Percentiles rank a stretch among this genome's conserved stretches.
Conservation (phyloP, 2,329 filamentous ascomycete genomes). For the Conoideocrella luteorostrata region DNA sequence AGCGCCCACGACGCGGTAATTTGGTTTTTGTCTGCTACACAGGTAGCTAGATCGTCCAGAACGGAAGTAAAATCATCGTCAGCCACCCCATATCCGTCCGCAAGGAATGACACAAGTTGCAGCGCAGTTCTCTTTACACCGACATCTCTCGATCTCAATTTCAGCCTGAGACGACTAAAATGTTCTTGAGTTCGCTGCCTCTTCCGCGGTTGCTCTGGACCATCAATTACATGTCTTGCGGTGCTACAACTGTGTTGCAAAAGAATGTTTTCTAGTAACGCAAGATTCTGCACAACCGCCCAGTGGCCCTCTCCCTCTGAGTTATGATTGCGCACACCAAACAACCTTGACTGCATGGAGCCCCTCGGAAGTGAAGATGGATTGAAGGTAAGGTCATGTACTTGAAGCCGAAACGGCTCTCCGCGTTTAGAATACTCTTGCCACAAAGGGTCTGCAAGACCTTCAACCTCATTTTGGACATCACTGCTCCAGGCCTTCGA, state of each 20-base stretch:
- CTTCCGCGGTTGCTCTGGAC: slow-evolving; percentile 45
- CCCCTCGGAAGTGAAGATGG: slow-evolving; percentile 34
- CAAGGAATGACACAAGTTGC: slow-evolving; percentile 52
- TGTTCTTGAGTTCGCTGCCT: slow-evolving; percentile 37
- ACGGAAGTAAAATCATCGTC: slow-evolving; percentile 48
- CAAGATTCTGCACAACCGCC: slow-evolving; percentile 53
- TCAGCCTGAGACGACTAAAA: slow-evolving; percentile 41
- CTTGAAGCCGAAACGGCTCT: slow-evolving; percentile 64
- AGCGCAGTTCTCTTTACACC: slow-evolving; percentile 45
- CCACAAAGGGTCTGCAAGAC: slow-evolving; percentile 66
- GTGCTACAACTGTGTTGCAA: slow-evolving; percentile 19
- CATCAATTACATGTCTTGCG: slow-evolving; percentile 18
- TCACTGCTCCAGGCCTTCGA: slow-evolving; percentile 35
- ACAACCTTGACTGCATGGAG: slow-evolving; percentile 42
- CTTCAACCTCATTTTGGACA: slow-evolving; percentile 47
- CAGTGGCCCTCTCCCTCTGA: slow-evolving; percentile 52
- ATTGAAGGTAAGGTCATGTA: slow-evolving; percentile 67
- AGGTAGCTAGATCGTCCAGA: slow-evolving; percentile 50
- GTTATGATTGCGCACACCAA: slow-evolving; percentile 48
- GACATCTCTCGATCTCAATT: slow-evolving; percentile 38
- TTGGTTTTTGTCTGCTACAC: slow-evolving; percentile 63
- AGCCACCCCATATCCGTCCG: slow-evolving; percentile 38
- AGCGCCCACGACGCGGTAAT: slow-evolving; percentile 73
- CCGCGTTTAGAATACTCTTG: slow-evolving; percentile 69
- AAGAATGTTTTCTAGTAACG: slow-evolving; percentile 48